A percentile compares a stretch with the other conserved stretches of the same genome.
Evolutionary conservation across 495 filamentous ascomycete species (phyloP).

Genomic region (Penicilliopsis zonata): DNA sequence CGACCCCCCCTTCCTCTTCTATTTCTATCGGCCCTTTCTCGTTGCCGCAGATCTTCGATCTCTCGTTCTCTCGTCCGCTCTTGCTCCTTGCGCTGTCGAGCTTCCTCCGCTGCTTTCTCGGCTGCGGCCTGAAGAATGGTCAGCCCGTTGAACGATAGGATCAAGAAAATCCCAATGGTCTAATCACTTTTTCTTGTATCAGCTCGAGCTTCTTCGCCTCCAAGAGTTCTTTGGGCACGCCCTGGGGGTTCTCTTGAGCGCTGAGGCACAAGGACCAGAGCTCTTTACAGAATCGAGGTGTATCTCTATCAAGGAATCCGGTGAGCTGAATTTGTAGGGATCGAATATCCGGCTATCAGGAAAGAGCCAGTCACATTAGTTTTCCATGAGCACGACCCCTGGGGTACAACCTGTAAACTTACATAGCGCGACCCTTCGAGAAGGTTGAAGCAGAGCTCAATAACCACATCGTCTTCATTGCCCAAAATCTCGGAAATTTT

Average conservation of each 20-base stretch:
- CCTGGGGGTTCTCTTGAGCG: conserved; percentile 76
- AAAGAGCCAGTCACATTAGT: not conserved
- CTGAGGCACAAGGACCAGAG: conserved; percentile 86
- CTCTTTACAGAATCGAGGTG: conserved; percentile 81
- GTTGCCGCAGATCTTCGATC: conserved; percentile 53
- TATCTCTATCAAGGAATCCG: conserved; percentile 91
- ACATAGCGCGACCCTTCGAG: conserved; percentile 74
- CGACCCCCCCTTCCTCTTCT: conserved; percentile 47
- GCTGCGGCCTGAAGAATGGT: conserved; percentile 53
- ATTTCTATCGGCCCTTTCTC: conserved; percentile 60
- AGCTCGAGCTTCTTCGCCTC: conserved; percentile 94
- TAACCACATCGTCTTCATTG: conserved; percentile 88
- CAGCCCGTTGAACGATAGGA: too few species aligned
- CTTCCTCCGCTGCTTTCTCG: conserved; percentile 69
- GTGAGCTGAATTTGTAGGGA: conserved; percentile 85
- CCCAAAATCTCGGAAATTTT: conserved; percentile 79
- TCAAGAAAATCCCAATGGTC: not conserved
- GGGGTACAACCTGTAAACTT: conserved; percentile 35
- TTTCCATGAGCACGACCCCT: conserved; percentile 1
- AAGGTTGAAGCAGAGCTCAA: conserved; percentile 82
- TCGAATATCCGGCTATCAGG: conserved; percentile 79
- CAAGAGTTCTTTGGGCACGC: conserved; percentile 85
- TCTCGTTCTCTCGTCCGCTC: conserved; percentile 46
- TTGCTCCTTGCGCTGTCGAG: conserved; percentile 55
- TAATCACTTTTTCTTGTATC: conserved; percentile 76